Percentiles rank a stretch among this genome's conserved stretches.
Evolutionary conservation across 73 alveolate species (phyloP).

Genomic region (Chromera velia): DNA sequence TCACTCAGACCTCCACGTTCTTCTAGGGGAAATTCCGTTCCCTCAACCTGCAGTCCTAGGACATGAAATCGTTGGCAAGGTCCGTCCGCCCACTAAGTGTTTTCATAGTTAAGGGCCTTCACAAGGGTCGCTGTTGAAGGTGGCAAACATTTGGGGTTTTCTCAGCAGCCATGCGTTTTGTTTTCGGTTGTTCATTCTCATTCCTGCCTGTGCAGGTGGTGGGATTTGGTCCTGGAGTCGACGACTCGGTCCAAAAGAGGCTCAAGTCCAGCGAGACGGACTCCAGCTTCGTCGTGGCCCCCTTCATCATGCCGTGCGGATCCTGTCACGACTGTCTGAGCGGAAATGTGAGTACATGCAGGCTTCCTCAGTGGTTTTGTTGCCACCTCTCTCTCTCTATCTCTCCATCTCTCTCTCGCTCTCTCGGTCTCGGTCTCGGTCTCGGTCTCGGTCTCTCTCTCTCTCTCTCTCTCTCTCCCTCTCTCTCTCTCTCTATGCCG

Average conservation of each 20-base stretch:
- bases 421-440: no score
- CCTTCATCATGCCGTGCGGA: conserved; percentile 42
- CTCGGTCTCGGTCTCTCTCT: no score
- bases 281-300: no score
- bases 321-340: conserved; percentile 30
- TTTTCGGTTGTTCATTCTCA: background rate
- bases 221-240: no score
- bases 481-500: background rate
- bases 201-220: no score
- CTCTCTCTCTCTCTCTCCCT: no score
- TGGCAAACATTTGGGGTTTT: background rate
- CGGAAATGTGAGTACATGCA: conserved; percentile 1
- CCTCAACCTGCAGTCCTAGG: conserved; percentile 42
- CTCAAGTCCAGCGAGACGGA: no score
- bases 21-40: conserved; percentile 43
- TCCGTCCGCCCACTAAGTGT: conserved; percentile 8
- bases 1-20: conserved; percentile 65
- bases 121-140: background rate
- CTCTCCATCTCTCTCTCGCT: no score
- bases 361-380: background rate
- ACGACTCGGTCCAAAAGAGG: no score
- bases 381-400: no score
- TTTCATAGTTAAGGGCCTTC: background rate
- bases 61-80: conserved; percentile 38
- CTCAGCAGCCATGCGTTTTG: background rate